A percentile compares a stretch with the other conserved stretches of the same genome.
These are phyloP conservation scores for Sugiyamaella mastotermitis DNA, from an alignment of 805 yeast genomes.

Conservation along the genomic window DNA sequence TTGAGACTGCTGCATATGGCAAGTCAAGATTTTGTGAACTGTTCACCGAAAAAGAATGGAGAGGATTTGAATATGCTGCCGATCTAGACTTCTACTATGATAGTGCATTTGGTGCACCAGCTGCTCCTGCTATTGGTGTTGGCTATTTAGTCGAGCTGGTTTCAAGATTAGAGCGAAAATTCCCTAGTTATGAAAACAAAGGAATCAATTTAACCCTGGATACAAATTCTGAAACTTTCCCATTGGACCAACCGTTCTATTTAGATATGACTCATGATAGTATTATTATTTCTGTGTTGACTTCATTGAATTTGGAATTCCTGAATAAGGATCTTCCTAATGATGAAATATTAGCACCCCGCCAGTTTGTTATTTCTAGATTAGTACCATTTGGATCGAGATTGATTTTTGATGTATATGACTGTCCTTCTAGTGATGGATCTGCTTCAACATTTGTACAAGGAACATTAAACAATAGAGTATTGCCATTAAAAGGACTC, in stretches of 20 bases:
- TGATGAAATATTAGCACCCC: constrained; percentile 36
- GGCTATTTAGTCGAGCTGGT: constrained; percentile 42
- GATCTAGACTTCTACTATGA: constrained; percentile 58
- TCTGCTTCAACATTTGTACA: constrained; percentile 23
- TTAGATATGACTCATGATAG: constrained; percentile 75
- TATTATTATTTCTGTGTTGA: constrained; percentile 51
- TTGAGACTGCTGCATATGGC: constrained; percentile 66
- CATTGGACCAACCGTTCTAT: constrained; percentile 48
- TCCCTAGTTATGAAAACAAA: constrained; percentile 42
- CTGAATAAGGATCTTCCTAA: constrained; percentile 39
- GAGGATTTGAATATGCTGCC: constrained; percentile 51
- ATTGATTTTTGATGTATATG: constrained; percentile 32
- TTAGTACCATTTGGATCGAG: constrained; percentile 38
- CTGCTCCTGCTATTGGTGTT: constrained; percentile 54
- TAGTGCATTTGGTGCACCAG: constrained; percentile 57
- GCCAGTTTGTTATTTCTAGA: constrained; percentile 35
- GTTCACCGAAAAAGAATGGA: constrained; percentile 61
- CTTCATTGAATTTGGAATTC: constrained; percentile 54
- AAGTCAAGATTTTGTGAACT: constrained; percentile 61
- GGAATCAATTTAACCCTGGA: constrained; percentile 42
- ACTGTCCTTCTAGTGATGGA: constrained; percentile 26
- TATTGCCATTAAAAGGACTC: constrained; percentile 32
- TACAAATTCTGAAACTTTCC: constrained; percentile 29
- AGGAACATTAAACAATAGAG: constrained; percentile 32
- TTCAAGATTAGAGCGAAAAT: constrained; percentile 40